Evolutionary conservation across 148 eudicot species (phyloP).

Genomic region (Chenopodium suecicum): DNA sequence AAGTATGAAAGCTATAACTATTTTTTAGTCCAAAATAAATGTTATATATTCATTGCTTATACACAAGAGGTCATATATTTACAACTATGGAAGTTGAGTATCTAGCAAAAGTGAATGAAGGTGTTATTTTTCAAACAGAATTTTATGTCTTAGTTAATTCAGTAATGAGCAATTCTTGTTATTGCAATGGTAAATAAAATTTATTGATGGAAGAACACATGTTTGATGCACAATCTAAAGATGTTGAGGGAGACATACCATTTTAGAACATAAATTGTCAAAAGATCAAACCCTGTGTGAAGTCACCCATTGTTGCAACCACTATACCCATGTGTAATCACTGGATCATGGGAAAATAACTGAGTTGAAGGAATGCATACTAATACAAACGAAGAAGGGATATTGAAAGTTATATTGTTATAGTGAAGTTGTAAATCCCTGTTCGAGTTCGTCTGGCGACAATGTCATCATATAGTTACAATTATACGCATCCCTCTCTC

Average conservation of each 20-base stretch:
- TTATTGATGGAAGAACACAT: not conserved
- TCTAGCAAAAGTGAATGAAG: not conserved
- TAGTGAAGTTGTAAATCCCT: not conserved
- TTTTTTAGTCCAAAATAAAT: not conserved
- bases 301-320: not conserved
- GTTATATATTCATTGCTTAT: not conserved
- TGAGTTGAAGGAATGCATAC: not conserved
- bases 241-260: not conserved
- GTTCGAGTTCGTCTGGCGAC: not conserved
- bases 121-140: too few species aligned
- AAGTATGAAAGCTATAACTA: not conserved
- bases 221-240: not conserved
- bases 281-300: not conserved
- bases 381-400: not conserved
- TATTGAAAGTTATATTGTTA: not conserved
- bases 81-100: not conserved
- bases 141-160: not conserved
- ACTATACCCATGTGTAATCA: not conserved
- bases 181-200: not conserved
- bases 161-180: not conserved
- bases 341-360: not conserved
- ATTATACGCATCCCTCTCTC: too few species aligned
- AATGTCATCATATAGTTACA: not conserved
- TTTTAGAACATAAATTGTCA: not conserved
- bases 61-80: not conserved